Base-by-base conservation (phyloP, 345 rosid species). In the Syzygium oleosum region DNA sequence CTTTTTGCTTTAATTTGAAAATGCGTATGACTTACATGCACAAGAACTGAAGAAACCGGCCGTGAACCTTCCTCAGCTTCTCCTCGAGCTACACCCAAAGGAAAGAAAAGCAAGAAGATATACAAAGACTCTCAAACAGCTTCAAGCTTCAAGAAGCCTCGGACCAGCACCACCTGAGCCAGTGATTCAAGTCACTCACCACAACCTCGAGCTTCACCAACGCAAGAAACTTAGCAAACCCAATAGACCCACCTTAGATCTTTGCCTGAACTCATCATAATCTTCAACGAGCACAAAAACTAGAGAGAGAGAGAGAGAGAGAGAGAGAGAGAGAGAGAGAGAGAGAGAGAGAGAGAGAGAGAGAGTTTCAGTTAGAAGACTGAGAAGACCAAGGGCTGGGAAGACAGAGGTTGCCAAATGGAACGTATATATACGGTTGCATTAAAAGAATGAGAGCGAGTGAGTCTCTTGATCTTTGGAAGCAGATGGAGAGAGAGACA, bases 401-500 rank as follows among this genome's bases (percentile, higher is more conserved):
- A 53, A 87, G 88, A 53, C 31, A 46, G 54, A 87, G 79, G 73
- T 38, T 63, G 85, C 88, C 85, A 80, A 54, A 84, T 87, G 77
- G 88, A 19, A 79, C 27, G 3, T 79, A 77, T 55, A 77, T 87
- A 87, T 87, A 87, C 85, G 77, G 85, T 87, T 79, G n/a, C 55
- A 52, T 68, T 51, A 86, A 86, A 51, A 14, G 29, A n/a, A 79
- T 3, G 34, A 78, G 49, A 77, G 52, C 29, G 21, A 77, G 27
- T 9, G 79, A 55, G 77, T 68, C 52, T 51, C 52, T 68, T 22
- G 23, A 63, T 19, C 12, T 49, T 31, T 23, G 84, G 46, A 34
- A 86, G 84, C 46, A 25, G 21, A 73, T 49, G 84, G 84, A 22
- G 77, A 52, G 59, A 34, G 87, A 31, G 59, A 59, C 31, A 58